Evolutionary conservation across 73 alveolate species (phyloP), one percentile per base, ranked within the genome.

Genomic region (Paramecium sexaurelia): DNA sequence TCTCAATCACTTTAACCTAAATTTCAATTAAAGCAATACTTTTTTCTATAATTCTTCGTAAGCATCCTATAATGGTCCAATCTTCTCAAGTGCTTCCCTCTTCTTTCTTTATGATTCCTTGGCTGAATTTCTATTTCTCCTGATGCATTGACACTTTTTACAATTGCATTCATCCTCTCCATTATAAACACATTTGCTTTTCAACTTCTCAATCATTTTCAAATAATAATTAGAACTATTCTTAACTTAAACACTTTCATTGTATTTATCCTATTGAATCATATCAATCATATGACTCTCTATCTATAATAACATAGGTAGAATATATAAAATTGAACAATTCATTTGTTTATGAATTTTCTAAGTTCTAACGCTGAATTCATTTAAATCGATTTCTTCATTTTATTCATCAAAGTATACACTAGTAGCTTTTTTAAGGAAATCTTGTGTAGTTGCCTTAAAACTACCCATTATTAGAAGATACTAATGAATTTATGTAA

Each of bases 91-190:
- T 1, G 94, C 94, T 27, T 88, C 94, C 71, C 94, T 88, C 19
- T 88, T 88, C 57, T 88, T 88, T 45, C 55, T 88, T 47, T 88
- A 43, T 8, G 94, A 88, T 88, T 88, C 94, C 27, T 88, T 88
- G 17, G 94, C 94, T 15, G 94, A 88, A 71, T 88, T 67, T n/a
- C 94, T 68, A 43, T 88, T 88, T 41, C 94, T 88, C 26, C 94
- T 37, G 13, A 88, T 71, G 66, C 94, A 88, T 88, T 88, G 10
- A 8, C 94, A 88, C 10, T 88, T 88, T 43, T 88, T 88, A 55
- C 94, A 88, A 26, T 88, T 82, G 33, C 94, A 88, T 40, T 37
- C 47, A 13, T 88, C 94, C 43, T 88, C 94, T 22, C 94, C 94
- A 67, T 88, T 88, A 13, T 68, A 88, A 2, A 88, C 94, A 88